These are phyloP conservation scores for Drechslera avenae DNA, from an alignment of 2,329 filamentous ascomycete species.

Conservation along the genomic window DNA sequence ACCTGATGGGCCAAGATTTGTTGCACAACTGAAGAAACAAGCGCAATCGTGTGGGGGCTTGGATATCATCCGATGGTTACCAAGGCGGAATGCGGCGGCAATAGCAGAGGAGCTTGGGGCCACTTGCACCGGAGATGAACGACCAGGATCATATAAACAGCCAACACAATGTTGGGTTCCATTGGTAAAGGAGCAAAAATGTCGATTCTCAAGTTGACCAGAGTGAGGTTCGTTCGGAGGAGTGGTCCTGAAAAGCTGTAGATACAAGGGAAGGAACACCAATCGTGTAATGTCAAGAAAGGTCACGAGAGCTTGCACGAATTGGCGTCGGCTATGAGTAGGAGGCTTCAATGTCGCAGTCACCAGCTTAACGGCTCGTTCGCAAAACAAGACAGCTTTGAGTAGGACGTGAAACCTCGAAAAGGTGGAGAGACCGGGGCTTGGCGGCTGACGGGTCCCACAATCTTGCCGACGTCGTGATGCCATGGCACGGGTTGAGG, in stretches of 20 bases:
- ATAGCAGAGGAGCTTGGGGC: neutral
- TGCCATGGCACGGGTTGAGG: neutral
- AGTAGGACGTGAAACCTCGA: neutral
- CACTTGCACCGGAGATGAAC: neutral
- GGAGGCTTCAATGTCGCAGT: no score
- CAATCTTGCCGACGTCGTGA: neutral
- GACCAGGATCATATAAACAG: neutral
- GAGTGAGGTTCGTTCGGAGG: constrained; percentile 11
- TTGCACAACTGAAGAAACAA: neutral
- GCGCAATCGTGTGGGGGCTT: neutral
- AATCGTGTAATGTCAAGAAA: neutral
- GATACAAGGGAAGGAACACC: neutral
- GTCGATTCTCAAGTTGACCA: neutral
- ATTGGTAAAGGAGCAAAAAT: constrained; percentile 9
- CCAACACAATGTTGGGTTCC: no score
- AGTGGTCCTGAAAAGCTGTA: no score
- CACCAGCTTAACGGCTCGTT: no score
- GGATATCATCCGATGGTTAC: neutral
- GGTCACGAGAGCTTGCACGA: no score
- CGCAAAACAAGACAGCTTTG: neutral
- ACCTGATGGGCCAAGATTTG: neutral
- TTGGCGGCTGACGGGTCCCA: neutral
- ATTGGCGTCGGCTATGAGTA: no score
- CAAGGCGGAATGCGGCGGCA: neutral
- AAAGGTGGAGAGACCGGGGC: constrained; percentile 35